Evolutionary conservation across 495 filamentous ascomycete genomes (phyloP), one percentile per base, ranked within the genome.

Genomic region (Chlorociboria aeruginascens): DNA sequence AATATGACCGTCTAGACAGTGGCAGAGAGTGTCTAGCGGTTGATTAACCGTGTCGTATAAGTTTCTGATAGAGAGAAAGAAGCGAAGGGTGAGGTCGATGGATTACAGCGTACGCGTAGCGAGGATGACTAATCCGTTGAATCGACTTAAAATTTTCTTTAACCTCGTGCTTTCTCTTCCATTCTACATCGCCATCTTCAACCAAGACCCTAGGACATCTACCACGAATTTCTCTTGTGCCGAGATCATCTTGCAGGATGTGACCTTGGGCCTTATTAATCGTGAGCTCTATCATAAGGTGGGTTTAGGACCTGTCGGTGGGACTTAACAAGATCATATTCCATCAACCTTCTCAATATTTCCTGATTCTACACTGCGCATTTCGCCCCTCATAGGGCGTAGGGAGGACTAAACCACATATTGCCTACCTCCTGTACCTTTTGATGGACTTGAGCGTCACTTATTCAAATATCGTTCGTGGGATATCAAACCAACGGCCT

Each of bases 401-500:
- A 4, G 20, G 20, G 20, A 25, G 20, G 4, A 25, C 20, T 4
- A 25, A 25, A 63, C 73, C 73, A 77, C 73, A 66, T 69, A 63
- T 71, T 77, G 71, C 71, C 70, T 72, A 63, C 73, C 71, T 60
- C 57, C 40, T 55, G 54, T 36, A 48, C 54, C 54, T 52, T 36
- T 57, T 71, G 48, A 62, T 74, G 70, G 55, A 50, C 70, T 64
- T 65, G 67, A 64, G 63, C 66, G 72, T 72, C 65, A 68, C 66
- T 65, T 69, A 69, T 51, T 62, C 69, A 57, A 61, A 58, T 67
- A 74, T 75, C 71, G 72, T 77, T 76, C 70, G 66, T 76, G 74
- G 73, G 65, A 76, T 67, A 77, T 63, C 50, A 63, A 76, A 49
- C 63, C 61, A 63, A 70, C 55, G 71, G 74, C 66, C 71, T 74